Evolutionary conservation across 441 rosid genomes (phyloP).

Genomic region (Gossypium davidsonii): DNA sequence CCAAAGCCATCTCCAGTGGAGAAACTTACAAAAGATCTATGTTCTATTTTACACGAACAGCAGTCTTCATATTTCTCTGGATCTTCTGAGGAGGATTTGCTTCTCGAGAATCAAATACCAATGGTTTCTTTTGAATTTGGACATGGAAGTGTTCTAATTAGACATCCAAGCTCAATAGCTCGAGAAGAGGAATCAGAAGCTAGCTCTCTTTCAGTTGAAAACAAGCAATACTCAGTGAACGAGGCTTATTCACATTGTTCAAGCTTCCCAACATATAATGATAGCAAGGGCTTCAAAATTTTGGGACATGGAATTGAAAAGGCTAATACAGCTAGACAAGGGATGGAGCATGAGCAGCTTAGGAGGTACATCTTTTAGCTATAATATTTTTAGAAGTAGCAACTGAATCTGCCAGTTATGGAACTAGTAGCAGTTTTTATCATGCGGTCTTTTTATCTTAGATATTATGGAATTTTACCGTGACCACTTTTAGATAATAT

Average conservation of each 20-base stretch:
- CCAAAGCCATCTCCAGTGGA: constrained; percentile 83
- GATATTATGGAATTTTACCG: not conserved
- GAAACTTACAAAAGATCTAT: constrained; percentile 85
- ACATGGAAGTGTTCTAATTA: constrained; percentile 93
- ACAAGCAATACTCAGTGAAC: constrained; percentile 44
- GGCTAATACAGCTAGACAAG: constrained; percentile 37
- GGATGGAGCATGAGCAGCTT: constrained; percentile 45
- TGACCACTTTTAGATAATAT: constrained; percentile 8
- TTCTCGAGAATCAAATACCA: constrained; percentile 80
- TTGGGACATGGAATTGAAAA: constrained; percentile 34
- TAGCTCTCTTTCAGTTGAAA: constrained; percentile 87
- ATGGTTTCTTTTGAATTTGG: constrained; percentile 97
- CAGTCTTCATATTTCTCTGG: constrained; percentile 83
- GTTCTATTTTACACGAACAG: constrained; percentile 84
- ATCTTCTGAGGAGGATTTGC: constrained; percentile 87
- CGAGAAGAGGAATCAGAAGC: constrained; percentile 98
- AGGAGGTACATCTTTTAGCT: constrained; percentile 46
- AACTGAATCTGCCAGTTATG: constrained; percentile 1
- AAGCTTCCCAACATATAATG: constrained; percentile 38
- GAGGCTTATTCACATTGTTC: constrained; percentile 59
- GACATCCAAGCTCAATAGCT: constrained; percentile 72
- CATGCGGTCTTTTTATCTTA: not conserved
- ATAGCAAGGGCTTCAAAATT: constrained; percentile 26
- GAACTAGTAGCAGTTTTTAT: not conserved
- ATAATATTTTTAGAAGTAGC: not conserved